Percentiles rank a stretch among this genome's conserved stretches.
Conservation (phyloP, 192 early-diverging fungal species). For the Backusella circina region DNA sequence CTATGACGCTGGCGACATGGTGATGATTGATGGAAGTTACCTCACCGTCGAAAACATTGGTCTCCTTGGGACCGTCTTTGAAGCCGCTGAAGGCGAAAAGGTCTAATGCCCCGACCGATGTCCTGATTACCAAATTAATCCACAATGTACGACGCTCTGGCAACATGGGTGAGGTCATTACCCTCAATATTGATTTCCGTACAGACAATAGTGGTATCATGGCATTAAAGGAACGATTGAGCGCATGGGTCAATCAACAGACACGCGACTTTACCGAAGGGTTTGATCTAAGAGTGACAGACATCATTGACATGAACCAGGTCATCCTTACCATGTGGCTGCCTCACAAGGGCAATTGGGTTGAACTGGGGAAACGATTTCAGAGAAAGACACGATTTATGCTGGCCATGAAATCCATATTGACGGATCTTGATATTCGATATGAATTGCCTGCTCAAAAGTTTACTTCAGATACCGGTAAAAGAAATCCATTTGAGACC, state of each 20-base stretch:
- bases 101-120: slow-evolving; percentile 74
- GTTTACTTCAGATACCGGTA: neutral
- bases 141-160: slow-evolving; percentile 71
- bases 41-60: slow-evolving; percentile 77
- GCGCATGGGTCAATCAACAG: slow-evolving; percentile 51
- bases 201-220: slow-evolving; percentile 63
- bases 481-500: slow-evolving; percentile 6
- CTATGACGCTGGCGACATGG: slow-evolving; percentile 75
- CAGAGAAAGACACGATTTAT: slow-evolving; percentile 61
- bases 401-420: slow-evolving; percentile 57
- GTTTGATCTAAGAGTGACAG: slow-evolving; percentile 58
- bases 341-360: slow-evolving; percentile 81
- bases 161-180: slow-evolving; percentile 49
- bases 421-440: slow-evolving; percentile 56
- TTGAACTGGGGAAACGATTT: slow-evolving; percentile 63
- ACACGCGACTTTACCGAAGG: slow-evolving; percentile 56
- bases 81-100: slow-evolving; percentile 71
- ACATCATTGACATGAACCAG: slow-evolving; percentile 58
- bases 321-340: slow-evolving; percentile 64
- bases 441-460: slow-evolving; percentile 40
- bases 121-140: slow-evolving; percentile 61
- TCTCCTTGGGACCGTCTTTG: slow-evolving; percentile 79
- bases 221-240: slow-evolving; percentile 57
- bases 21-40: slow-evolving; percentile 61
- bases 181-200: slow-evolving; percentile 64